Base-by-base conservation (phyloP, 2,329 filamentous ascomycete genomes). In the Fusarium beomiforme region DNA sequence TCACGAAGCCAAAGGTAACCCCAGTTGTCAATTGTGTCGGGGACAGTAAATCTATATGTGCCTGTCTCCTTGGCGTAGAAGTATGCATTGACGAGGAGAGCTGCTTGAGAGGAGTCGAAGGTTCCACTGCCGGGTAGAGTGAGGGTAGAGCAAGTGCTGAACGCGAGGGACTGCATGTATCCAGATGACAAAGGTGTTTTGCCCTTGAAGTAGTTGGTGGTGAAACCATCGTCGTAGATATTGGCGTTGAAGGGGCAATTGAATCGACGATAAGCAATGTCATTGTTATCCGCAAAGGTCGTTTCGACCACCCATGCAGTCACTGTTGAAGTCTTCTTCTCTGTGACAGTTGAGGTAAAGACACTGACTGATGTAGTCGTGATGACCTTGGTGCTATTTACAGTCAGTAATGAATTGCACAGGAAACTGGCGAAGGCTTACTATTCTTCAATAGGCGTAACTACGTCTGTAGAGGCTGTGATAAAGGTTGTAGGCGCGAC, bases 21-120 rank as follows among this genome's bases (percentile, higher is more conserved):
- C 55, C 44, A 51, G 16, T 51, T 51, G 4, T 51, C 55, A 12
- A 59, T 39, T 0, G 7, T 8, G 2, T 51, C 17, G 5, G 34
- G 55, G 5, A 59, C 26, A 3, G 17, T 1, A 7, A 59, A 59
- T 2, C 24, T 59, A 8, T 59, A 41, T 2, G 5, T 53, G 13
- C 34, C 55, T 23, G 55, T 51, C 12, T 59, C 34, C 12, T 51
- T 59, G 7, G 44, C 55, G 13, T 51, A 24, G 14, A 58, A 58
- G 5, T 58, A 51, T 7, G 43, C 55, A 8, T 51, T 51, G 34
- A 24, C 26, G 1, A 58, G n/a, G 2, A 58, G 43, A 0, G 55
- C 43, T 24, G 43, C n/a, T n/a, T 51, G 43, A 0, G 43, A 37
- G 2, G 19, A 7, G 6, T 47, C 23, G 41, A 57, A 57, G 1